These are phyloP conservation scores for Blastocystis sp. DNA, from an alignment of 352 stramenopile species.

Conservation along the genomic window DNA sequence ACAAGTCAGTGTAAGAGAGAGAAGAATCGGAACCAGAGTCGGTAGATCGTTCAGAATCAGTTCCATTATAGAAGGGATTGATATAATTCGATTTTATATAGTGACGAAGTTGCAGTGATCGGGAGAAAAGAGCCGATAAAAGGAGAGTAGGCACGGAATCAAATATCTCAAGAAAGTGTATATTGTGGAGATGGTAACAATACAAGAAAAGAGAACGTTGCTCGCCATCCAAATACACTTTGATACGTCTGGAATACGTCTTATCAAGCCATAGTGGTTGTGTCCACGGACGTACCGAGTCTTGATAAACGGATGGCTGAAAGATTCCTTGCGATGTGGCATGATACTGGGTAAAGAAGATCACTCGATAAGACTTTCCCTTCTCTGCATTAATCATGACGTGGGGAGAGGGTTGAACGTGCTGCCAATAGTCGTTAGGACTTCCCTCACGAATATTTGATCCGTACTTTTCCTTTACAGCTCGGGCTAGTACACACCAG, in stretches of 20 bases:
- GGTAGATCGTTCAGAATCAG: neutral
- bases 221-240: neutral
- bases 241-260: neutral
- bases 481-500: neutral
- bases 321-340: neutral
- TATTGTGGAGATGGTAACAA: neutral
- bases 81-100: neutral
- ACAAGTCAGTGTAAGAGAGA: neutral
- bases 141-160: conserved; percentile 3
- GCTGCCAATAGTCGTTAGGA: neutral
- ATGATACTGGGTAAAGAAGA: neutral
- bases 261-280: conserved; percentile 22
- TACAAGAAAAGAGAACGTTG: conserved; percentile 6
- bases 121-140: neutral
- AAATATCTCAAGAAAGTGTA: conserved; percentile 19
- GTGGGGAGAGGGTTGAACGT: neutral
- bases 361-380: neutral
- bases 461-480: neutral
- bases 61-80: neutral
- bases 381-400: neutral
- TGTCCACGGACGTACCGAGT: neutral
- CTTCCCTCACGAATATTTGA: neutral
- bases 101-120: neutral
- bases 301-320: neutral
- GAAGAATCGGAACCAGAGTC: neutral